Conservation (phyloP, 495 filamentous ascomycete species). For the Cenococcum geophilum region DNA sequence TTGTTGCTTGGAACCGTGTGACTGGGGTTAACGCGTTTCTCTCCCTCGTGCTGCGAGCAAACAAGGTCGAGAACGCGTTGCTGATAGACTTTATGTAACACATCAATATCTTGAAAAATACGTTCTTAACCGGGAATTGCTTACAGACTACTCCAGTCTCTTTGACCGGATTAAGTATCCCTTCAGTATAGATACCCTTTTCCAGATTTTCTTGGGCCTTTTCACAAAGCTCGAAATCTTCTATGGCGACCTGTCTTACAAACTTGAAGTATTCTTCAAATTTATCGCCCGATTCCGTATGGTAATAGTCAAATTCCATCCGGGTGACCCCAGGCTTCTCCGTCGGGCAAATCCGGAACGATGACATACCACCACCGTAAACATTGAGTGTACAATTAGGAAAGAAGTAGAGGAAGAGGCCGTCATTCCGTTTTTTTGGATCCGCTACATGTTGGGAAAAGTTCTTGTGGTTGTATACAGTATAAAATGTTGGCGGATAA, state of each 20-base stretch:
- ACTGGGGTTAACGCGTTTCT: not conserved
- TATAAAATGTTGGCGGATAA: constrained; percentile 55
- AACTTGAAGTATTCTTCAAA: constrained; percentile 58
- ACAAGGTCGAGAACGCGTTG: constrained; percentile 50
- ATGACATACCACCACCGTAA: constrained; percentile 56
- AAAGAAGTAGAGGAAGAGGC: constrained; percentile 57
- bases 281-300: constrained; percentile 47
- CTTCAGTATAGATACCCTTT: constrained; percentile 53
- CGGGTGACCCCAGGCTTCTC: constrained; percentile 48
- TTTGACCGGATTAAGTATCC: constrained; percentile 53
- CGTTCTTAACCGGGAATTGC: constrained; percentile 21
- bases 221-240: constrained; percentile 57
- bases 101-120: not conserved
- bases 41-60: constrained; percentile 42
- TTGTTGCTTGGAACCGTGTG: not conserved
- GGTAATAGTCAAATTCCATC: constrained; percentile 62
- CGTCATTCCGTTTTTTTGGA: constrained; percentile 50
- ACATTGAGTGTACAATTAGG: constrained; percentile 57
- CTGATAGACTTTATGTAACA: constrained; percentile 46
- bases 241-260: constrained; percentile 54
- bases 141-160: constrained; percentile 53
- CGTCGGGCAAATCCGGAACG: constrained; percentile 53
- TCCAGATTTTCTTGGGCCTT: constrained; percentile 52
- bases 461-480: constrained; percentile 51
- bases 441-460: constrained; percentile 56